Conservation (phyloP, 1,284 basidiomycete species). For the Cutaneotrichosporon cutaneum region DNA sequence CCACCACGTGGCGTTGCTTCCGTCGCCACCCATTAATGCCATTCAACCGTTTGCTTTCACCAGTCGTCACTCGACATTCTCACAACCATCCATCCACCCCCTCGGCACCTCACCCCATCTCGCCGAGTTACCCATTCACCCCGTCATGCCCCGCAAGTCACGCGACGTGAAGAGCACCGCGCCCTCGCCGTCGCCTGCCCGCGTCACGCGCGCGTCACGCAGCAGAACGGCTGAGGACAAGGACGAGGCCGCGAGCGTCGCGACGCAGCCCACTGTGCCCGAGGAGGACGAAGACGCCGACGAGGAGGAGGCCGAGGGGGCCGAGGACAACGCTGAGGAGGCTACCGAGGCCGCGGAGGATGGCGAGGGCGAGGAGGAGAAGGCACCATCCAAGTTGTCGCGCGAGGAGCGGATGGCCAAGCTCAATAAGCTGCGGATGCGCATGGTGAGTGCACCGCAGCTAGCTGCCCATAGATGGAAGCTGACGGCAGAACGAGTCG, state of each 20-base stretch:
- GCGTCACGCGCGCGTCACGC: conserved; percentile 11
- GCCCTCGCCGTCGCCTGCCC: conserved; percentile 36
- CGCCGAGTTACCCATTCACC: background rate
- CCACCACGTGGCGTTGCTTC: conserved; percentile 2
- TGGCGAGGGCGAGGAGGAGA: conserved; percentile 14
- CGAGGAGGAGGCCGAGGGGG: conserved; percentile 7
- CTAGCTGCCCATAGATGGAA: background rate
- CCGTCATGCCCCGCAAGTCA: conserved; percentile 25
- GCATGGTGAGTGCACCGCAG: conserved; percentile 69
- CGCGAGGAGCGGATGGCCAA: conserved; percentile 75
- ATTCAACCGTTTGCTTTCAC: background rate
- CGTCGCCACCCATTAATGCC: conserved; percentile 14
- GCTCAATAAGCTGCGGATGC: conserved; percentile 69
- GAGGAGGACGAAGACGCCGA: conserved; percentile 19
- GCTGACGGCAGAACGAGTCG: conserved; percentile 63
- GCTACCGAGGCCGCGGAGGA: conserved; percentile 19
- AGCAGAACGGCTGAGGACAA: conserved; percentile 5
- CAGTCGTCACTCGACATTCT: background rate
- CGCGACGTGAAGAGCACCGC: conserved; percentile 39
- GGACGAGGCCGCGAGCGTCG: conserved; percentile 7
- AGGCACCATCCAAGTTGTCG: conserved; percentile 11
- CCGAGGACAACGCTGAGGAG: conserved; percentile 17
- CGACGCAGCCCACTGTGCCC: conserved; percentile 12
- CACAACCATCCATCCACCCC: background rate
- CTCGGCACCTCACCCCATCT: background rate